Evolutionary conservation across 1,284 basidiomycete species (phyloP).

Genomic region (Cryptococcus hybrid): DNA sequence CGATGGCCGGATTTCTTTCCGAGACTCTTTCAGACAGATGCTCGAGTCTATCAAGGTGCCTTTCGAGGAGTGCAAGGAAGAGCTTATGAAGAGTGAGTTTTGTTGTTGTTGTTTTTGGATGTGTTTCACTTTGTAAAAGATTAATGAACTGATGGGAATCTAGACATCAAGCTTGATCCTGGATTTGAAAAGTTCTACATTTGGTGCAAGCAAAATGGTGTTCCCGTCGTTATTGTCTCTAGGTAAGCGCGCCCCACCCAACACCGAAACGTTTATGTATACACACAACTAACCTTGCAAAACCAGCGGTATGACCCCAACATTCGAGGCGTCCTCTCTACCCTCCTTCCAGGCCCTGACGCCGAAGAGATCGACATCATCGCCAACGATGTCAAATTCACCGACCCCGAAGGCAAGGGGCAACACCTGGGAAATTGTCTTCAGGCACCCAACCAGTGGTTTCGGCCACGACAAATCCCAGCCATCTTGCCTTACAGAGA

Average conservation of each 20-base stretch:
- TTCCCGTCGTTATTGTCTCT: slow-evolving; percentile 89
- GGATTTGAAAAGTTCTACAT: slow-evolving; percentile 83
- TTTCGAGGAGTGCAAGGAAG: slow-evolving; percentile 76
- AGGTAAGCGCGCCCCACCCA: too few relatives aligned
- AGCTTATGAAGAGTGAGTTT: slow-evolving; percentile 60
- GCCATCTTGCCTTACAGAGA: slow-evolving; percentile 82
- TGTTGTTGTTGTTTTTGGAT: not conserved
- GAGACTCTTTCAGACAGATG: slow-evolving; percentile 78
- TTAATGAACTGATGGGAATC: slow-evolving; percentile 1
- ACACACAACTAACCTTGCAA: slow-evolving; percentile 1
- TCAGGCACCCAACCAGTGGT: slow-evolving; percentile 78
- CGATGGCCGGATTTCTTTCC: slow-evolving; percentile 64
- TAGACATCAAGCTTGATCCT: slow-evolving; percentile 79
- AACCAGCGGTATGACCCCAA: slow-evolving; percentile 37
- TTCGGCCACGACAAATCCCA: slow-evolving; percentile 93
- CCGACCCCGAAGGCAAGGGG: slow-evolving; percentile 58
- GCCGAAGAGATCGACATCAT: slow-evolving; percentile 80
- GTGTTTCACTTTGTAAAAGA: not conserved
- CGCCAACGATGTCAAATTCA: slow-evolving; percentile 74
- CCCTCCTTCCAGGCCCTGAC: slow-evolving; percentile 69
- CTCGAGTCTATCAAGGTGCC: slow-evolving; percentile 66
- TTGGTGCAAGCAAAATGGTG: slow-evolving; percentile 71
- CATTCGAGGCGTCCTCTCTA: slow-evolving; percentile 81
- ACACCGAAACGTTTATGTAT: too few relatives aligned
- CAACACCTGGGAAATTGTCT: slow-evolving; percentile 75